A percentile compares a stretch with the other conserved stretches of the same genome.
Evolutionary conservation across 1,284 basidiomycete species (phyloP).

Genomic region (Malassezia furfur): DNA sequence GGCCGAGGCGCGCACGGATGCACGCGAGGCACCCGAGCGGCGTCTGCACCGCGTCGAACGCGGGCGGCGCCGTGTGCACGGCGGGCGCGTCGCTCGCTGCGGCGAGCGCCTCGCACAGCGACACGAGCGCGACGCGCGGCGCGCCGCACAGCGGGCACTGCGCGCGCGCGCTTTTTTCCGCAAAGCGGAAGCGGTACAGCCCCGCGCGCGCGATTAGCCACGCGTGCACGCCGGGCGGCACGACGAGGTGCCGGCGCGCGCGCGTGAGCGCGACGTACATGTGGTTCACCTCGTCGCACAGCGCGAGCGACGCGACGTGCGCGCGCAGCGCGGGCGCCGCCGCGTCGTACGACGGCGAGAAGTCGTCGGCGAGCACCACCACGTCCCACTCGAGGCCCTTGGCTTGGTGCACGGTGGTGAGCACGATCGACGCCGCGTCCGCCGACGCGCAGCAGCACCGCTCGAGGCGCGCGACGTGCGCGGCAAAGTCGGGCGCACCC

Average conservation of each 20-base stretch:
- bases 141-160: slow-evolving; percentile 10
- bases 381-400: slow-evolving; percentile 42
- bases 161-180: background rate
- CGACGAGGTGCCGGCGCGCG: slow-evolving; percentile 26
- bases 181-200: slow-evolving; percentile 18
- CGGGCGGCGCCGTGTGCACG: too few relatives aligned
- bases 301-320: slow-evolving; percentile 20
- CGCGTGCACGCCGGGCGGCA: slow-evolving; percentile 21
- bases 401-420: slow-evolving; percentile 39
- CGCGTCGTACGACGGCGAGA: slow-evolving; percentile 23
- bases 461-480: slow-evolving; percentile 24
- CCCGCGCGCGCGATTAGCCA: slow-evolving; percentile 34
- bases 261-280: slow-evolving; percentile 38
- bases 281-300: slow-evolving; percentile 35
- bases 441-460: slow-evolving; percentile 24
- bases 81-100: background rate
- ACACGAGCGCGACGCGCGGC: slow-evolving; percentile 1
- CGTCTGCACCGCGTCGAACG: background rate
- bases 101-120: background rate
- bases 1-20: slow-evolving; percentile 7
- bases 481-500: slow-evolving; percentile 27
- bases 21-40: slow-evolving; percentile 14
- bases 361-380: slow-evolving; percentile 35
- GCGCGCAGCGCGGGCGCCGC: background rate
- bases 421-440: slow-evolving; percentile 22